Percentiles rank a stretch among this genome's conserved stretches.
Conservation (phyloP, 371 early-diverging fungal genomes). For the Actinomortierella wolfii region DNA sequence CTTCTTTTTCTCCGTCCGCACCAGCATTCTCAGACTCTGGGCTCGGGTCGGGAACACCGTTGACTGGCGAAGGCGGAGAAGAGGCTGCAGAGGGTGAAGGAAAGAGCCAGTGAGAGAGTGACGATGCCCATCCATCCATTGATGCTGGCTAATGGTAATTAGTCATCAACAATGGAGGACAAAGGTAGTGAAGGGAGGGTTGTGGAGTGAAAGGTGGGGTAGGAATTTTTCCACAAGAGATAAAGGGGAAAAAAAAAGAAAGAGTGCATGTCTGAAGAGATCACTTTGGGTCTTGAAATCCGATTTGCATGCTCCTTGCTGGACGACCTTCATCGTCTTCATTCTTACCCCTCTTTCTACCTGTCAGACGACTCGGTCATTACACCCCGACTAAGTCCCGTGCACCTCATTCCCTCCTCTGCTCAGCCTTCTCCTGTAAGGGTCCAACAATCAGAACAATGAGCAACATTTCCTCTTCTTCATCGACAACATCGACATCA, state of each 20-base stretch:
- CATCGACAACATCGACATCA: neutral
- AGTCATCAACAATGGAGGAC: neutral
- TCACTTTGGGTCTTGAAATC: constrained; percentile 1
- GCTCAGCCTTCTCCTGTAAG: constrained; percentile 1
- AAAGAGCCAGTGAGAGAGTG: constrained; percentile 27
- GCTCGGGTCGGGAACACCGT: neutral
- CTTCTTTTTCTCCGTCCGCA: too few relatives aligned
- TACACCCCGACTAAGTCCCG: neutral
- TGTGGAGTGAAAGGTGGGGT: constrained; percentile 2
- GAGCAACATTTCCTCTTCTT: constrained; percentile 1
- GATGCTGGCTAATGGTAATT: neutral
- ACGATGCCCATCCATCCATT: constrained; percentile 31
- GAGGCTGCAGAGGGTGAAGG: neutral
- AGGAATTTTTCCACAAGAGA: too few relatives aligned
- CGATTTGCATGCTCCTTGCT: constrained; percentile 5
- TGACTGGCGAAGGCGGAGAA: neutral
- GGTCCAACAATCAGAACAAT: constrained; percentile 11
- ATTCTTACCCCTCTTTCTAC: neutral
- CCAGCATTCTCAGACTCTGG: too few relatives aligned
- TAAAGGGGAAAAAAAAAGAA: constrained; percentile 7
- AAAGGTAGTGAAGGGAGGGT: neutral
- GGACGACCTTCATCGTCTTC: neutral
- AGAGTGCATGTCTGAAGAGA: constrained; percentile 8
- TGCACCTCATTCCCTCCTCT: too few relatives aligned
- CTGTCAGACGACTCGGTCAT: constrained; percentile 5